phyloP scores from a whole-genome alignment of 2,329 filamentous ascomycete genomes.

The Alternaria alternata region DNA sequence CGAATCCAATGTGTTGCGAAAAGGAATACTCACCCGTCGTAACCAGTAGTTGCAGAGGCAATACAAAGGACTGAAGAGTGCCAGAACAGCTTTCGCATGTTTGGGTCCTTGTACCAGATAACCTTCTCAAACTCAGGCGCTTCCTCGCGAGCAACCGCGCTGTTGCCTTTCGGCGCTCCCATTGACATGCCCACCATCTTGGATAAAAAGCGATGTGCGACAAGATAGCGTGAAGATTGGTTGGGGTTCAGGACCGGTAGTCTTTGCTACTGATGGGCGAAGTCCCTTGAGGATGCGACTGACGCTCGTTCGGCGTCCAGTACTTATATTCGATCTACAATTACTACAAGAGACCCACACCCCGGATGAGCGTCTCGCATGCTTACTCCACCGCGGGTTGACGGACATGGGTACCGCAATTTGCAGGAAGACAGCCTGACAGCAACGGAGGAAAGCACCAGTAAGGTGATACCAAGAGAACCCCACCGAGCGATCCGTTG shows the following conservation, averaged over 20 bases:
- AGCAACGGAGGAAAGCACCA: conserved; percentile 22
- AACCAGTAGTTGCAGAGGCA: conserved; percentile 65
- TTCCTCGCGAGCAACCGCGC: conserved; percentile 54
- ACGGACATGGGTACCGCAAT: conserved; percentile 27
- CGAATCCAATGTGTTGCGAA: no score
- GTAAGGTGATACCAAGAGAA: conserved; percentile 21
- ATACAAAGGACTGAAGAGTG: conserved; percentile 60
- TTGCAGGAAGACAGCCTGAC: conserved; percentile 23
- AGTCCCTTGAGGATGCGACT: conserved; percentile 22
- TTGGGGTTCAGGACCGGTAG: conserved; percentile 2
- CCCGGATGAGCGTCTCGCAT: not conserved
- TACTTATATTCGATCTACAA: conserved; percentile 28
- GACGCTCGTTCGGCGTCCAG: conserved; percentile 16
- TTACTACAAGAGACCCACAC: conserved; percentile 7
- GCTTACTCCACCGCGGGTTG: conserved; percentile 12
- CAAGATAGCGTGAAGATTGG: not conserved
- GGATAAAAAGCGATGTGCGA: not conserved
- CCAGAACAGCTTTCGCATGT: conserved; percentile 64
- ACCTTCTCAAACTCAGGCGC: conserved; percentile 61
- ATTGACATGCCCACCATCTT: conserved; percentile 27
- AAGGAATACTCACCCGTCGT: conserved; percentile 59
- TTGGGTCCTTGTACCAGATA: conserved; percentile 62
- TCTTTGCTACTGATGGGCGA: conserved; percentile 22
- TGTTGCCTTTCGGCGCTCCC: conserved; percentile 27
- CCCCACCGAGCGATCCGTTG: conserved; percentile 29